phyloP scores from a whole-genome alignment of 73 alveolate species.

The Uronychia binucleata region DNA sequence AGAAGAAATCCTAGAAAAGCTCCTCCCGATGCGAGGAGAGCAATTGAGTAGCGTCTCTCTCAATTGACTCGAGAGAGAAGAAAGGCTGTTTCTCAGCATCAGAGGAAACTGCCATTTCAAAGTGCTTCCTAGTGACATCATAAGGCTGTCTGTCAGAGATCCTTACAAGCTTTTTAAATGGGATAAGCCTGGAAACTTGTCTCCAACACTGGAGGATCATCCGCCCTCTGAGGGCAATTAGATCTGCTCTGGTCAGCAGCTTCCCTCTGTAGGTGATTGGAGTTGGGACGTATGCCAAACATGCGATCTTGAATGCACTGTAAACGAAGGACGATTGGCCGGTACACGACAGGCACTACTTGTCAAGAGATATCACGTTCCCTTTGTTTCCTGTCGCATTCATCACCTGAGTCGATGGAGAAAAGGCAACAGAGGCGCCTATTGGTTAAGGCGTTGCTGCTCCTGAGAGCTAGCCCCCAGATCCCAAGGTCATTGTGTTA shows the following conservation, averaged over 20 bases:
- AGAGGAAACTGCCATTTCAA: background rate
- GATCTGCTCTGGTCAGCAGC: background rate
- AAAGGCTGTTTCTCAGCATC: background rate
- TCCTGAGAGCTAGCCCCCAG: background rate
- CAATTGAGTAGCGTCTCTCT: background rate
- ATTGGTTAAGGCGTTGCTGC: background rate
- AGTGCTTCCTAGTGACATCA: background rate
- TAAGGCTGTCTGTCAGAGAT: background rate
- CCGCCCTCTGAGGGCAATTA: background rate
- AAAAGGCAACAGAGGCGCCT: background rate
- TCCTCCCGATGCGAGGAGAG: no score
- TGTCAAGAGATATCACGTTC: constrained; percentile 24
- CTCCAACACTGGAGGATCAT: background rate
- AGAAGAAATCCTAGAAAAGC: no score
- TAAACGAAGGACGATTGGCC: constrained; percentile 16
- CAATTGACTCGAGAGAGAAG: background rate
- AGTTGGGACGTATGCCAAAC: constrained; percentile 41
- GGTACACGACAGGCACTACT: constrained; percentile 27
- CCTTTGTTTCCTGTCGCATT: background rate
- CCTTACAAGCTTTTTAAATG: background rate
- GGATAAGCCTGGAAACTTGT: background rate
- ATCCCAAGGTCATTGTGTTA: background rate
- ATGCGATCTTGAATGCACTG: constrained; percentile 33
- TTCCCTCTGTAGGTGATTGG: constrained; percentile 8
- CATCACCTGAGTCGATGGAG: background rate